Evolutionary conservation across 495 filamentous ascomycete species (phyloP).

Genomic region (Podospora comata): DNA sequence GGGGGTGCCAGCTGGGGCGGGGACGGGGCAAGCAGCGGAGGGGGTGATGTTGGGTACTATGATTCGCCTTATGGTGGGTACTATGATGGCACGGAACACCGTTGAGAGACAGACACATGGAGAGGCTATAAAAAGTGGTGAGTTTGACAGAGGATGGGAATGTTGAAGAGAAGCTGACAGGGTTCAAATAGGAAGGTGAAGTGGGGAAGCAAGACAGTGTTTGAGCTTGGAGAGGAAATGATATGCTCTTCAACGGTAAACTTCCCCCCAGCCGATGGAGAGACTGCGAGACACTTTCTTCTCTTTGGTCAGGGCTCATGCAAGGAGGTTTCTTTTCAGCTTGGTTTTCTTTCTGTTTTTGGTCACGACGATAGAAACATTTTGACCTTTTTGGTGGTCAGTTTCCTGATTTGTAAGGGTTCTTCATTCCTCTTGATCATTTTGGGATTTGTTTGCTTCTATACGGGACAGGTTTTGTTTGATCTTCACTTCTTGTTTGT

Average conservation of each 20-base stretch:
- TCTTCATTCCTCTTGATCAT: background rate
- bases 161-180: background rate
- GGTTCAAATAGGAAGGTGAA: background rate
- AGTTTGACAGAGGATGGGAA: background rate
- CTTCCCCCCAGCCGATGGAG: background rate
- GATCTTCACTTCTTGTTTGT: background rate
- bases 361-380: background rate
- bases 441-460: slow-evolving; percentile 1
- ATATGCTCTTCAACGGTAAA: background rate
- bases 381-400: background rate
- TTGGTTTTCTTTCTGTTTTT: slow-evolving; percentile 6
- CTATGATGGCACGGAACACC: slow-evolving; percentile 8
- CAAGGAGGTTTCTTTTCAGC: background rate
- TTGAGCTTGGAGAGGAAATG: slow-evolving; percentile 1
- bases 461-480: background rate
- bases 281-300: background rate
- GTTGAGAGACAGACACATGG: background rate
- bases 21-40: background rate
- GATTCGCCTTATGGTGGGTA: slow-evolving; percentile 13
- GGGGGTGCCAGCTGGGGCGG: background rate
- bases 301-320: slow-evolving; percentile 1
- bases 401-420: background rate
- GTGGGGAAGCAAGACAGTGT: background rate
- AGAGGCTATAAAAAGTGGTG: background rate
- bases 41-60: slow-evolving; percentile 7